These are phyloP conservation scores for Malus hybrid DNA, from an alignment of 331 rosid genomes.

Conservation along the genomic window DNA sequence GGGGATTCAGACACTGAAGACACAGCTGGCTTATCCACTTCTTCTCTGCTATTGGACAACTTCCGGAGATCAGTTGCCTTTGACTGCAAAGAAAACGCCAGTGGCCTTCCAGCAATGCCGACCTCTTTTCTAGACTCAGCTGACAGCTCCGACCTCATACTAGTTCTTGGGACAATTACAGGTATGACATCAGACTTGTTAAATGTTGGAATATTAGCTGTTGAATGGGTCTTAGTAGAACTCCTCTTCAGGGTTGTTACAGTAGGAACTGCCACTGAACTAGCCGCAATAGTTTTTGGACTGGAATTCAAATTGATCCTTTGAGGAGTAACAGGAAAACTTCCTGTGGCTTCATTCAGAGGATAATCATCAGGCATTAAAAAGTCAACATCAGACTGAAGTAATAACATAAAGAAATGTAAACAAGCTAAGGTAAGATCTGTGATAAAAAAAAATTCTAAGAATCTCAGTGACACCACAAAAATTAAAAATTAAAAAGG, in stretches of 20 bases:
- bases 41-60: slow-evolving; percentile 57
- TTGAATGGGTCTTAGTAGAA: slow-evolving; percentile 50
- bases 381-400: slow-evolving; percentile 17
- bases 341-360: slow-evolving; percentile 77
- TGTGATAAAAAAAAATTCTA: not conserved
- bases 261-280: slow-evolving; percentile 53
- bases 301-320: slow-evolving; percentile 59
- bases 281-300: slow-evolving; percentile 48
- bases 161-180: slow-evolving; percentile 84
- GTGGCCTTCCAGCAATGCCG: slow-evolving; percentile 55
- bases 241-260: slow-evolving; percentile 56
- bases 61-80: slow-evolving; percentile 59
- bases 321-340: slow-evolving; percentile 87
- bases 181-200: slow-evolving; percentile 76
- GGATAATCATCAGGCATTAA: slow-evolving; percentile 25
- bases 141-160: slow-evolving; percentile 51
- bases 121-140: slow-evolving; percentile 76
- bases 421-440: not conserved
- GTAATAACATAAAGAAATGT: not conserved
- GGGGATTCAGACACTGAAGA: slow-evolving; percentile 51
- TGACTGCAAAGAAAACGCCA: slow-evolving; percentile 58
- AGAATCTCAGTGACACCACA: not conserved
- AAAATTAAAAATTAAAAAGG: not conserved
- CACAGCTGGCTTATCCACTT: slow-evolving; percentile 52
- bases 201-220: slow-evolving; percentile 40